A percentile compares a stretch with the other conserved stretches of the same genome.
Evolutionary conservation across 2,329 filamentous ascomycete species (phyloP).

Genomic region (Penicillium hordei): DNA sequence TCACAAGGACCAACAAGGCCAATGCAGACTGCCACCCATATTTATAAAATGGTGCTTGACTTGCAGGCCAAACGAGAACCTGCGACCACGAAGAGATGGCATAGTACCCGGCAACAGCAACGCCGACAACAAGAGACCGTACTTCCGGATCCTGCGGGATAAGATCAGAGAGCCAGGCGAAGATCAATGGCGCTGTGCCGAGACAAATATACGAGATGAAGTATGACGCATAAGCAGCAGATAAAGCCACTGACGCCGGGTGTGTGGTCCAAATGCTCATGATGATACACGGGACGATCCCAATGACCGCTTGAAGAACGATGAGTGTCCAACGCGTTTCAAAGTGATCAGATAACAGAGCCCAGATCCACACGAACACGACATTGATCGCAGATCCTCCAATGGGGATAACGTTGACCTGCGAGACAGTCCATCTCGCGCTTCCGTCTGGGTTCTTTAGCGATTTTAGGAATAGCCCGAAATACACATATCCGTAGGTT

Average conservation of each 20-base stretch:
- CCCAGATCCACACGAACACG: conserved; percentile 56
- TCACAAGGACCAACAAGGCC: conserved; percentile 47
- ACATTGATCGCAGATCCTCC: conserved; percentile 52
- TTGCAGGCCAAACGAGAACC: conserved; percentile 54
- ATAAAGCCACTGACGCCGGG: conserved; percentile 44
- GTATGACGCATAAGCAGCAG: conserved; percentile 53
- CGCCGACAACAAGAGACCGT: conserved; percentile 51
- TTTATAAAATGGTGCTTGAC: conserved; percentile 51
- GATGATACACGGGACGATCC: conserved; percentile 50
- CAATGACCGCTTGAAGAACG: conserved; percentile 50
- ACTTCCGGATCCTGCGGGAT: conserved; percentile 53
- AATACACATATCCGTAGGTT: conserved; percentile 46
- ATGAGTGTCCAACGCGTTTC: conserved; percentile 54
- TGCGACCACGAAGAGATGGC: conserved; percentile 54
- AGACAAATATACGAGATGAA: conserved; percentile 52
- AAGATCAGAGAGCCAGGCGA: conserved; percentile 55
- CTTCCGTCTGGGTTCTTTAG: conserved; percentile 41
- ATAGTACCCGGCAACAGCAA: conserved; percentile 53
- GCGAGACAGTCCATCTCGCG: conserved; percentile 43
- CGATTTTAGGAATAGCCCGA: conserved; percentile 25
- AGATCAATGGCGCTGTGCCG: conserved; percentile 54
- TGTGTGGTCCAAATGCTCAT: conserved; percentile 56
- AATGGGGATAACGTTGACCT: conserved; percentile 53
- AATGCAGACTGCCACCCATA: conserved; percentile 53
- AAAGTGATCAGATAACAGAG: conserved; percentile 52